Conservation (phyloP, 1,284 basidiomycete genomes). For the Cutaneotrichosporon mucoides region DNA sequence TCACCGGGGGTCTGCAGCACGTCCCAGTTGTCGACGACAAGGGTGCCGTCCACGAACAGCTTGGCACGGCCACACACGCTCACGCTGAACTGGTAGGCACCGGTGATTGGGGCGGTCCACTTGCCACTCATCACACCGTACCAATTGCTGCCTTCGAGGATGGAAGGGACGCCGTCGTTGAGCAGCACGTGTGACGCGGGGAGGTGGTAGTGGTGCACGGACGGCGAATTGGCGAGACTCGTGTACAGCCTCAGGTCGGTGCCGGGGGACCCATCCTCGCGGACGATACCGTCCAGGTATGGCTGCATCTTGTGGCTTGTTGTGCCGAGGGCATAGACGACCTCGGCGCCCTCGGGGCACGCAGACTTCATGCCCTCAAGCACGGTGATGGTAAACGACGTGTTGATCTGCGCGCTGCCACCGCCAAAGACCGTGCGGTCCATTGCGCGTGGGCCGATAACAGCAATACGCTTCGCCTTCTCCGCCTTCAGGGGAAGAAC, state of each 20-base stretch:
- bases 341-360: conserved; percentile 36
- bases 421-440: conserved; percentile 56
- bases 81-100: conserved; percentile 30
- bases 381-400: conserved; percentile 55
- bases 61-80: conserved; percentile 25
- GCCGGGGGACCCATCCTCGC: conserved; percentile 23
- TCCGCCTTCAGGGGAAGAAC: conserved; percentile 24
- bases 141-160: conserved; percentile 13
- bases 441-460: conserved; percentile 61
- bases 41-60: conserved; percentile 63
- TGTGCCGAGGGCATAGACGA: conserved; percentile 51
- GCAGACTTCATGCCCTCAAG: conserved; percentile 55
- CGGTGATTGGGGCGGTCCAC: conserved; percentile 22
- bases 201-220: no score
- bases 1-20: background rate
- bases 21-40: conserved; percentile 53
- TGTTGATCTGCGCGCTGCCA: conserved; percentile 49
- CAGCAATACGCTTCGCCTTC: conserved; percentile 47
- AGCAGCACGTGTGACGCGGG: conserved; percentile 17
- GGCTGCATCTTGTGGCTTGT: conserved; percentile 23
- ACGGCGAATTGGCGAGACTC: conserved; percentile 7
- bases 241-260: conserved; percentile 28
- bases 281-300: background rate
- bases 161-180: conserved; percentile 22
- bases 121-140: conserved; percentile 21